phyloP scores from a whole-genome alignment of 2,329 filamentous ascomycete genomes.

The Cadophora luteo-olivacea region DNA sequence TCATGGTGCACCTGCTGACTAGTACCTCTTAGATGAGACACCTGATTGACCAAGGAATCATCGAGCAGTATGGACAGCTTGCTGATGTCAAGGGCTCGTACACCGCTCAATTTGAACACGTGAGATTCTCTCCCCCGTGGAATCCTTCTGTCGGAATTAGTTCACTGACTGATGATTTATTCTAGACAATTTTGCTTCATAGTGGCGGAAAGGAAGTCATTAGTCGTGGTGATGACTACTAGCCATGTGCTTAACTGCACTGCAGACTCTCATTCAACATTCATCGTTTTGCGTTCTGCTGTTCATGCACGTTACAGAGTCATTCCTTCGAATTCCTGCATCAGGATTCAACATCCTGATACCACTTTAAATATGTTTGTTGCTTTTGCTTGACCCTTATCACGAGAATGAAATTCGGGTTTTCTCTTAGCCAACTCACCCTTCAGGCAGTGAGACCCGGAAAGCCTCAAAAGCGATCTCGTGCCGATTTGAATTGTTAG shows the following conservation, averaged over 20 bases:
- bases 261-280: no score
- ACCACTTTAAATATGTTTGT: no score
- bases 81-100: slow-evolving; percentile 65
- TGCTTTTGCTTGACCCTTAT: no score
- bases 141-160: neutral
- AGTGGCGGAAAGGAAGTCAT: slow-evolving; percentile 56
- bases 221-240: slow-evolving; percentile 62
- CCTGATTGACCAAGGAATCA: slow-evolving; percentile 61
- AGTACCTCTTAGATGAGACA: slow-evolving; percentile 55
- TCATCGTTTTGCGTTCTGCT: neutral
- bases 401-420: no score
- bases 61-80: slow-evolving; percentile 63
- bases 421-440: no score
- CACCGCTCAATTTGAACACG: slow-evolving; percentile 68
- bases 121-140: slow-evolving; percentile 32
- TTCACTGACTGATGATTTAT: slow-evolving; percentile 16
- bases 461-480: no score
- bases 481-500: no score
- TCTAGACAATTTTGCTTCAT: slow-evolving; percentile 55
- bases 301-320: neutral
- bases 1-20: neutral
- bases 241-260: neutral
- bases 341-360: neutral
- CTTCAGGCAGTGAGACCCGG: no score
- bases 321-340: neutral